Percentiles rank a stretch among this genome's conserved stretches.
These are phyloP conservation scores for Eudorina sp. DNA, from an alignment of 139 green algal genomes.

Conservation along the genomic window DNA sequence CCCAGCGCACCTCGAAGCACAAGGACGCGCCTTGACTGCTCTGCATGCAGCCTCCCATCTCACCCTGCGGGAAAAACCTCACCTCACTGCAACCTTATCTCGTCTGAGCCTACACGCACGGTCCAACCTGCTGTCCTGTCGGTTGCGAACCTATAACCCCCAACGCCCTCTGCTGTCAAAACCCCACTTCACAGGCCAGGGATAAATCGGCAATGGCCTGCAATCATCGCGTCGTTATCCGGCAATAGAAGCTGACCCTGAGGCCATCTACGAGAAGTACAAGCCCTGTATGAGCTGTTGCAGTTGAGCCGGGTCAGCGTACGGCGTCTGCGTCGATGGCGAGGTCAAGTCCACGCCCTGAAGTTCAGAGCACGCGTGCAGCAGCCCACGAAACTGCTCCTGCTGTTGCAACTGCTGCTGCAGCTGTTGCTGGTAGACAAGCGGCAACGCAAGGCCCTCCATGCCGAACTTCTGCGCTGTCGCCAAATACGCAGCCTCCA, in stretches of 20 bases:
- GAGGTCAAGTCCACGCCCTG: slow-evolving; percentile 9
- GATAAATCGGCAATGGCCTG: too few species aligned
- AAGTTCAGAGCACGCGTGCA: slow-evolving; percentile 12
- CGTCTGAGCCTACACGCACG: not conserved
- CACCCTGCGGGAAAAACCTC: slow-evolving; percentile 23
- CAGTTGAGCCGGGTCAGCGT: slow-evolving; percentile 17
- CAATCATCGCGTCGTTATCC: too few species aligned
- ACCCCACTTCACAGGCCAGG: too few species aligned
- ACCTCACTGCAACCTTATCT: slow-evolving; percentile 26
- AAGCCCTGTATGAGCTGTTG: slow-evolving; percentile 44
- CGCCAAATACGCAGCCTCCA: slow-evolving; percentile 16
- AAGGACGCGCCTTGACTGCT: not conserved
- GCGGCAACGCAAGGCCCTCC: slow-evolving; percentile 5
- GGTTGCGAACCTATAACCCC: too few species aligned
- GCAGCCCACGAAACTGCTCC: slow-evolving; percentile 15
- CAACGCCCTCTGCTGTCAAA: too few species aligned
- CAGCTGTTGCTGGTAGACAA: slow-evolving; percentile 40
- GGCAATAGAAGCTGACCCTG: too few species aligned
- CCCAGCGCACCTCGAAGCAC: not conserved
- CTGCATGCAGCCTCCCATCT: slow-evolving; percentile 15
- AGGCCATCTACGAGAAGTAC: slow-evolving; percentile 30
- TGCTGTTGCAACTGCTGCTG: slow-evolving; percentile 39
- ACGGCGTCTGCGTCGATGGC: not conserved
- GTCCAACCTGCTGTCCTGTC: slow-evolving; percentile 39
- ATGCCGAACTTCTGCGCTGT: slow-evolving; percentile 41